These are phyloP conservation scores for Saccharomyces paradoxus DNA, from an alignment of 805 yeast genomes.

Conservation along the genomic window DNA sequence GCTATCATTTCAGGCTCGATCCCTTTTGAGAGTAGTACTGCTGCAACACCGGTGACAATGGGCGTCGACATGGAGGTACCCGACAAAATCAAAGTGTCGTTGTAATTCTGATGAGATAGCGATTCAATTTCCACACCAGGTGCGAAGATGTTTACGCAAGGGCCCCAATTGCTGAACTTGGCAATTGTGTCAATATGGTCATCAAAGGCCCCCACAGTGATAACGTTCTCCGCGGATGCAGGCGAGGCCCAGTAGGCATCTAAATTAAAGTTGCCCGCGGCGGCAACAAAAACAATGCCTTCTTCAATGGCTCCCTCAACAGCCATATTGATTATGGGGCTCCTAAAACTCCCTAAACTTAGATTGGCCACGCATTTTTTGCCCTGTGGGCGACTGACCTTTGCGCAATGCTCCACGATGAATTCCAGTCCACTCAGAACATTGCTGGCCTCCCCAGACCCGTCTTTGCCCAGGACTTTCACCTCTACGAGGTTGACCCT, in stretches of 20 bases:
- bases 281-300: slow-evolving; percentile 67
- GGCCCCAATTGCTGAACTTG: slow-evolving; percentile 82
- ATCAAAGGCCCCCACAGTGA: slow-evolving; percentile 85
- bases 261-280: slow-evolving; percentile 77
- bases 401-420: slow-evolving; percentile 50
- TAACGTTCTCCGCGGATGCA: slow-evolving; percentile 62
- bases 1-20: slow-evolving; percentile 36
- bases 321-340: slow-evolving; percentile 62
- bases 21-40: slow-evolving; percentile 48
- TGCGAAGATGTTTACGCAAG: slow-evolving; percentile 82
- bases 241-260: slow-evolving; percentile 85
- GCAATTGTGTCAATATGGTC: slow-evolving; percentile 66
- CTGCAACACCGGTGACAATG: slow-evolving; percentile 57
- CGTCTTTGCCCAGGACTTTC: slow-evolving; percentile 60
- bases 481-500: slow-evolving; percentile 56
- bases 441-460: slow-evolving; percentile 62
- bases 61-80: slow-evolving; percentile 86
- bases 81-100: slow-evolving; percentile 34
- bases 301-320: slow-evolving; percentile 64
- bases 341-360: slow-evolving; percentile 70
- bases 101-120: slow-evolving; percentile 32
- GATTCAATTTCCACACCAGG: slow-evolving; percentile 68
- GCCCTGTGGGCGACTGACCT: slow-evolving; percentile 9
- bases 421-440: slow-evolving; percentile 61
- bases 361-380: slow-evolving; percentile 62